Conservation (phyloP, 1,284 basidiomycete genomes). For the Cutaneotrichosporon spelunceum region DNA sequence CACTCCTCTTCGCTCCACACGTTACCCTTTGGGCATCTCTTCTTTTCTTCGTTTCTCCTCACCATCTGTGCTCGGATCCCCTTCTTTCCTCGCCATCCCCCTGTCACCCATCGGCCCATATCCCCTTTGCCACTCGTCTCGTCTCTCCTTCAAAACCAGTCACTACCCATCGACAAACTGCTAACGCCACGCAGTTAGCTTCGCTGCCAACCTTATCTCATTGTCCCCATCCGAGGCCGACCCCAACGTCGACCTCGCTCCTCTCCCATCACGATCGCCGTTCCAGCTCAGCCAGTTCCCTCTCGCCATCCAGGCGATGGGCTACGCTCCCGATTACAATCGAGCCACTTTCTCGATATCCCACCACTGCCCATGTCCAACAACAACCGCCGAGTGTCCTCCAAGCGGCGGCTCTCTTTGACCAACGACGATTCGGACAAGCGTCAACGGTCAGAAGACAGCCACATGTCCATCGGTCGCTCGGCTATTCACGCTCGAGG, state of each 20-base stretch:
- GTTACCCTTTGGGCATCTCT: not conserved
- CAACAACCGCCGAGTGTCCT: constrained; percentile 5
- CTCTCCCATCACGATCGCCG: constrained; percentile 3
- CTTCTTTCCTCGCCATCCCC: not conserved
- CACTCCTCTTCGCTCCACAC: not conserved
- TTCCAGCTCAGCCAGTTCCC: constrained; percentile 10
- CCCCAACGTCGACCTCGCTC: constrained; percentile 2
- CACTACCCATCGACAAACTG: not conserved
- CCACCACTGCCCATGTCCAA: constrained; percentile 12
- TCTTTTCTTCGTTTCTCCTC: constrained; percentile 4
- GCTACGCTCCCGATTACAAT: constrained; percentile 6
- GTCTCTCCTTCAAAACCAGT: not conserved
- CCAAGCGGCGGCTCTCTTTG: constrained; percentile 19
- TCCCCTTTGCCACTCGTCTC: not conserved
- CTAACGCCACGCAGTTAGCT: not conserved
- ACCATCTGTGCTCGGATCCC: not conserved
- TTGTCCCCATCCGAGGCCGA: constrained; percentile 4
- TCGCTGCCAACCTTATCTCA: constrained; percentile 1
- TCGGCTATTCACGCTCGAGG: not conserved
- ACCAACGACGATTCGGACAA: constrained; percentile 14
- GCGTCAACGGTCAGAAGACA: constrained; percentile 10
- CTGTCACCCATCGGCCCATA: not conserved
- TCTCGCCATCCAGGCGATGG: constrained; percentile 15
- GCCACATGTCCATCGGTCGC: constrained; percentile 4
- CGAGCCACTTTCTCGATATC: constrained; percentile 5